These are phyloP conservation scores for Pyrenopolyporus hunteri DNA, from an alignment of 495 filamentous ascomycete genomes.

Conservation along the genomic window DNA sequence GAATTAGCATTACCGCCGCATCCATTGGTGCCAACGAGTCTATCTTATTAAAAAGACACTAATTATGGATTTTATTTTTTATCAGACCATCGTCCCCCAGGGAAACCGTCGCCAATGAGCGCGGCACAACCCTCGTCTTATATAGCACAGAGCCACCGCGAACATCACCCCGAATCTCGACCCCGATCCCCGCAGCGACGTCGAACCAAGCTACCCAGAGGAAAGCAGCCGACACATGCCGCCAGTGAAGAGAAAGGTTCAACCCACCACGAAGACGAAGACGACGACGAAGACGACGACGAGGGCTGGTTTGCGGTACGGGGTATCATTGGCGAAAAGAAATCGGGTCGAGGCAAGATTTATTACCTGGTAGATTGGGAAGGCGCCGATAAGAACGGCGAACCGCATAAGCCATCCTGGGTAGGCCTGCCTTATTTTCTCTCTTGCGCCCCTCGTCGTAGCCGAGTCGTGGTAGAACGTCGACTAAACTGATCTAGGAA, in stretches of 20 bases:
- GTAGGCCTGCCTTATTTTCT: constrained; percentile 38
- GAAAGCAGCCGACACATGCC: constrained; percentile 9
- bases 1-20: constrained; percentile 5
- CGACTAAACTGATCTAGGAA: constrained; percentile 40
- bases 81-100: constrained; percentile 26
- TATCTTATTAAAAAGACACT: constrained; percentile 12
- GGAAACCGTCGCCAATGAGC: constrained; percentile 35
- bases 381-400: constrained; percentile 44
- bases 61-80: constrained; percentile 31
- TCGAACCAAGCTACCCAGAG: not conserved
- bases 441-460: not conserved
- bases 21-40: not conserved
- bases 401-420: constrained; percentile 47
- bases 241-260: not conserved
- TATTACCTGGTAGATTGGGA: constrained; percentile 52
- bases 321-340: constrained; percentile 51
- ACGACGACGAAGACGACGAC: constrained; percentile 3
- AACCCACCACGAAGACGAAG: not conserved
- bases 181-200: not conserved
- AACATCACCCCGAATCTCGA: constrained; percentile 1
- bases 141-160: not conserved
- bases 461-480: not conserved
- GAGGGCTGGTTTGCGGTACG: constrained; percentile 40
- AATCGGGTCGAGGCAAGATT: constrained; percentile 34
- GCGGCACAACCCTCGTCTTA: constrained; percentile 6